phyloP scores from a whole-genome alignment of 345 rosid species.

The Eucalyptus marginata region DNA sequence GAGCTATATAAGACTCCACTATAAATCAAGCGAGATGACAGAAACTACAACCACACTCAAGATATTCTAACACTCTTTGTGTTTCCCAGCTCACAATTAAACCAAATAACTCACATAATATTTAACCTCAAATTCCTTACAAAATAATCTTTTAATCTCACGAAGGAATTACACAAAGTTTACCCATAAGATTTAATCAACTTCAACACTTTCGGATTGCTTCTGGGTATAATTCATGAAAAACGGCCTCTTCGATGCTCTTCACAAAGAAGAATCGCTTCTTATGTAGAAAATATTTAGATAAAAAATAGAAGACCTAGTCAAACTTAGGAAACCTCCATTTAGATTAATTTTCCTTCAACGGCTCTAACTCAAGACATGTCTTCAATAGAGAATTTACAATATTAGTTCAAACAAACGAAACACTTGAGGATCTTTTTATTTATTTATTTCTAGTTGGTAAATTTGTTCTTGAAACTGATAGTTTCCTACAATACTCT shows the following conservation, averaged over 20 bases:
- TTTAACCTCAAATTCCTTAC: no score
- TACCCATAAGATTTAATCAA: neutral
- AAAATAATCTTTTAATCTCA: no score
- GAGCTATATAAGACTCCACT: no score
- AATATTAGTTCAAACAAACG: neutral
- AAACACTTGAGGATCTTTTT: neutral
- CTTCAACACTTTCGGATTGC: neutral
- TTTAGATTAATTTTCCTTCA: neutral
- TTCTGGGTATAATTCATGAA: neutral
- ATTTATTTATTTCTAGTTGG: no score
- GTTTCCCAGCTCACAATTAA: neutral
- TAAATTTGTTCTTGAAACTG: no score
- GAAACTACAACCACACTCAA: neutral
- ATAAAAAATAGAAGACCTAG: neutral
- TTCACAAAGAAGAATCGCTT: neutral
- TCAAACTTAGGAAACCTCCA: neutral
- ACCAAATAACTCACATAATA: no score
- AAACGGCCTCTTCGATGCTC: neutral
- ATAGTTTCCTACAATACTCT: no score
- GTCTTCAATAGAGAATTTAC: neutral
- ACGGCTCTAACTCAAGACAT: neutral
- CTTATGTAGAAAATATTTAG: neutral
- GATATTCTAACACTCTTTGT: neutral
- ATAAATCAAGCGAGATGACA: no score
- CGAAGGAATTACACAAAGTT: neutral